Percentiles rank a stretch among this genome's conserved stretches.
Evolutionary conservation across 2,329 filamentous ascomycete species (phyloP).

Genomic region (Penicillium aurantiogriseum): DNA sequence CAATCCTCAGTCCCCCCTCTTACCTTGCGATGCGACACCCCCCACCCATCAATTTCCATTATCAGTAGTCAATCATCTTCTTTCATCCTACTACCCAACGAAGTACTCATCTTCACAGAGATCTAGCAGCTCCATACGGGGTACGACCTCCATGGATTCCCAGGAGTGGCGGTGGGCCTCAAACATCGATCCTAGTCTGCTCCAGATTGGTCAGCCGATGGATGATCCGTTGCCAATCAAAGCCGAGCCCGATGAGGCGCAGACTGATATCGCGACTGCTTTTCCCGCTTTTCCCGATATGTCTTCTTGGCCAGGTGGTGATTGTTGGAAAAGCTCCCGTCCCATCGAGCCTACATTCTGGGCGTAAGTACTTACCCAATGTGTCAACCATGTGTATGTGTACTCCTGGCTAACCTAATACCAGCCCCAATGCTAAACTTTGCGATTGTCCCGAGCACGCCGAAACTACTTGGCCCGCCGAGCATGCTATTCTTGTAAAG

Average conservation of each 20-base stretch:
- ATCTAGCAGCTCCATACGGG: neutral
- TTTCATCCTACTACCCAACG: neutral
- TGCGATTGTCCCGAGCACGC: neutral
- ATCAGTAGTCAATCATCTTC: neutral
- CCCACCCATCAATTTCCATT: neutral
- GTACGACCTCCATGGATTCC: neutral
- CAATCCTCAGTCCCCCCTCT: neutral
- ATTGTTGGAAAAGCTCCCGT: neutral
- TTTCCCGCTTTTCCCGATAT: neutral
- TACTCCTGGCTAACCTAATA: neutral
- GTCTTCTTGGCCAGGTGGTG: neutral
- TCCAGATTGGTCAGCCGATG: neutral
- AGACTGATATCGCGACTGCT: neutral
- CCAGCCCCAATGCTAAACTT: neutral
- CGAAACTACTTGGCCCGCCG: neutral
- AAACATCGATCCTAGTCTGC: neutral
- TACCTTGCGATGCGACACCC: neutral
- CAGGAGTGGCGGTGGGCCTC: neutral
- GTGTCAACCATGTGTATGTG: neutral
- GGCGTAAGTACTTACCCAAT: neutral
- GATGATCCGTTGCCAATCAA: neutral
- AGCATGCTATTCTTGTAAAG: neutral
- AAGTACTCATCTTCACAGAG: neutral
- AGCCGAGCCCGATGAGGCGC: neutral
- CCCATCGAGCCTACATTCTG: neutral